Conservation (phyloP, 208 protist species). For the Trypanosoma brucei region DNA sequence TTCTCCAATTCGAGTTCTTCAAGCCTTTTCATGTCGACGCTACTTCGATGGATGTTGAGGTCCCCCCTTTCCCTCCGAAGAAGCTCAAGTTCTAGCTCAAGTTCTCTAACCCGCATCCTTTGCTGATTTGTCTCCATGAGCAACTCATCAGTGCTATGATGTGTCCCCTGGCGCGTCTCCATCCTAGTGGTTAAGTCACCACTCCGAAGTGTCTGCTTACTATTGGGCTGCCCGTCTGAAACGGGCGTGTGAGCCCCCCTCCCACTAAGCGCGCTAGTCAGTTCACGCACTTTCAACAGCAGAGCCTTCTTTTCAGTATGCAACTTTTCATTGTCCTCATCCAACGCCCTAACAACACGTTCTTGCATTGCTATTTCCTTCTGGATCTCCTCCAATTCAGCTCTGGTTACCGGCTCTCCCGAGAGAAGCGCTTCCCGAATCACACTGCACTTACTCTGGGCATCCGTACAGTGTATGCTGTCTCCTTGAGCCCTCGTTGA, state of each 20-base stretch:
- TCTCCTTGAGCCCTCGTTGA: too few species aligned
- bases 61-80: conserved; percentile 18
- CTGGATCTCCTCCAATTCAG: conserved; percentile 25
- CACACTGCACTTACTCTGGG: not conserved
- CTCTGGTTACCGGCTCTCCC: conserved; percentile 19
- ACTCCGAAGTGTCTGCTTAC: too few species aligned
- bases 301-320: conserved; percentile 42
- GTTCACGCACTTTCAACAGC: conserved; percentile 27
- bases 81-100: conserved; percentile 29
- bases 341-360: conserved; percentile 55
- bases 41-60: conserved; percentile 12
- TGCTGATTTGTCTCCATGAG: too few species aligned
- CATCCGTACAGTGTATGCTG: not conserved
- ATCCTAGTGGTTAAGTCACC: too few species aligned
- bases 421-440: conserved; percentile 9
- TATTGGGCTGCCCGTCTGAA: conserved; percentile 31
- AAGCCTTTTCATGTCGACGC: conserved; percentile 24
- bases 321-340: conserved; percentile 66
- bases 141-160: too few species aligned
- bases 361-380: conserved; percentile 68
- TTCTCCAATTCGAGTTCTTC: conserved; percentile 28
- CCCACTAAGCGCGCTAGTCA: conserved; percentile 49
- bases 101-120: not conserved
- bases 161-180: too few species aligned
- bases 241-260: conserved; percentile 67